phyloP scores from a whole-genome alignment of 2,329 filamentous ascomycete genomes.

The Penicillium sp. region DNA sequence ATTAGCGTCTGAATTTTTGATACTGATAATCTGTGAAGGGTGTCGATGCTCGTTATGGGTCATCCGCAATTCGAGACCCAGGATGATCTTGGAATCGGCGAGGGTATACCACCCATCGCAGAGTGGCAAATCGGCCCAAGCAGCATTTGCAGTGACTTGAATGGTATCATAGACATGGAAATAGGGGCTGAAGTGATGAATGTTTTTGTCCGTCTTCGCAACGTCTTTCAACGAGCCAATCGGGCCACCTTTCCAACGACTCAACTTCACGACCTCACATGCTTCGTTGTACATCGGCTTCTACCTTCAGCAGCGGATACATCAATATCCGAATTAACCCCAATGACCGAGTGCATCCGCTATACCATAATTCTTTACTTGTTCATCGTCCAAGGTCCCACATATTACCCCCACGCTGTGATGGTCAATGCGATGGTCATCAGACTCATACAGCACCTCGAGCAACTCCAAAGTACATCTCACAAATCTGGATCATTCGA shows the following conservation, averaged over 20 bases:
- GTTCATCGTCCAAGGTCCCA: conserved; percentile 59
- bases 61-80: conserved; percentile 59
- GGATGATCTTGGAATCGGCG: conserved; percentile 53
- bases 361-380: conserved; percentile 56
- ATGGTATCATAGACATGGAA: conserved; percentile 25
- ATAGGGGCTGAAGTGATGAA: conserved; percentile 42
- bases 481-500: conserved; percentile 31
- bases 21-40: conserved; percentile 46
- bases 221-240: conserved; percentile 45
- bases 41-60: conserved; percentile 61
- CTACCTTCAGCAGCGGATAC: conserved; percentile 29
- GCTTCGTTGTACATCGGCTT: conserved; percentile 58
- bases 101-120: conserved; percentile 54
- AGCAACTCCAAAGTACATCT: conserved; percentile 14
- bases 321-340: conserved; percentile 8
- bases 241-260: conserved; percentile 38
- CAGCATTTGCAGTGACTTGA: conserved; percentile 9
- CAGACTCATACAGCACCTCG: conserved; percentile 39
- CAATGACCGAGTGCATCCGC: conserved; percentile 52
- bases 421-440: conserved; percentile 43
- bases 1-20: not conserved
- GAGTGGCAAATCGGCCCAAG: conserved; percentile 52
- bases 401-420: conserved; percentile 58
- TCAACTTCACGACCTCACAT: conserved; percentile 59
- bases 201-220: conserved; percentile 50